Percentiles rank a stretch among this genome's conserved stretches.
Evolutionary conservation across 495 filamentous ascomycete genomes (phyloP).

Genomic region (Penicillium angulare): DNA sequence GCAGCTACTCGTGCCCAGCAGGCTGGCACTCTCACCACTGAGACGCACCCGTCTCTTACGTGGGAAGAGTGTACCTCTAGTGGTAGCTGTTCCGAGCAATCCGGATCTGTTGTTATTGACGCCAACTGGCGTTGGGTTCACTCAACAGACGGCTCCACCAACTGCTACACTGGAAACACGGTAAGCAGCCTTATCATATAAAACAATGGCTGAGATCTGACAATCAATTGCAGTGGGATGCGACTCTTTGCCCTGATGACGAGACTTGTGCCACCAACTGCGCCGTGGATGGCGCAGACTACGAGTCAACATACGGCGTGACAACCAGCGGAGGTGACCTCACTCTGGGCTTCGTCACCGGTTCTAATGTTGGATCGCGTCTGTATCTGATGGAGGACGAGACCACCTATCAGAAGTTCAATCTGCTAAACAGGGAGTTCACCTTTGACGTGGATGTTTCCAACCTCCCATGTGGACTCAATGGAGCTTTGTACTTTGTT

Average conservation of each 20-base stretch:
- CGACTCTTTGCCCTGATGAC: constrained; percentile 52
- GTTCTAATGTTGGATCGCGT: constrained; percentile 50
- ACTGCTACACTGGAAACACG: constrained; percentile 63
- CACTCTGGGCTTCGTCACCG: constrained; percentile 55
- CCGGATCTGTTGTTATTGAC: constrained; percentile 60
- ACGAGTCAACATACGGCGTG: constrained; percentile 55
- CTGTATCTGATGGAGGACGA: constrained; percentile 58
- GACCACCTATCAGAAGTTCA: constrained; percentile 58
- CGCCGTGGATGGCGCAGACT: constrained; percentile 60
- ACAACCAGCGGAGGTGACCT: constrained; percentile 52
- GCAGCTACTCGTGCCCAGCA: constrained; percentile 46
- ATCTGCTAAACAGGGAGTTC: constrained; percentile 61
- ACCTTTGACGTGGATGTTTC: constrained; percentile 68
- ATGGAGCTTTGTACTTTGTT: constrained; percentile 69
- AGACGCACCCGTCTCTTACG: constrained; percentile 61
- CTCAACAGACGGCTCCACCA: constrained; percentile 47
- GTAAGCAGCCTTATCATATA: too few relatives aligned
- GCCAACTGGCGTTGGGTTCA: constrained; percentile 66
- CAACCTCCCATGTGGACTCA: constrained; percentile 65
- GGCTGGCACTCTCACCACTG: constrained; percentile 35
- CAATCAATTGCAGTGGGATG: too few relatives aligned
- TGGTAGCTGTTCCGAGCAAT: constrained; percentile 50
- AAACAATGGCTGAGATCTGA: too few relatives aligned
- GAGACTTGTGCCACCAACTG: constrained; percentile 56
- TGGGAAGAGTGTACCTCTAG: constrained; percentile 53